Evolutionary conservation across 2,329 filamentous ascomycete species (phyloP).

Genomic region (Fusarium proliferatum): DNA sequence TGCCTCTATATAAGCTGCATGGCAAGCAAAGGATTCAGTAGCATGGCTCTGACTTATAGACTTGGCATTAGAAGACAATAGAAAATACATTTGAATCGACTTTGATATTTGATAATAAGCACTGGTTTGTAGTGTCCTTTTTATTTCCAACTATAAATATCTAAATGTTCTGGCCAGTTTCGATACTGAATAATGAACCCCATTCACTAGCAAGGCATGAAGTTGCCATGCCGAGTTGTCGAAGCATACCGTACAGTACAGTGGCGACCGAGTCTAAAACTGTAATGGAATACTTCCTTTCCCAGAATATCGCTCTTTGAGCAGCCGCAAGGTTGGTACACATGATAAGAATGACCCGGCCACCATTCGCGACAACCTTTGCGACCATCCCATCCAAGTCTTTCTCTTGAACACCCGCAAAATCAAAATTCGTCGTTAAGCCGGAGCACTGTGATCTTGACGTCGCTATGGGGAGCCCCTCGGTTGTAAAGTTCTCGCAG

Average conservation of each 20-base stretch:
- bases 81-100: not conserved
- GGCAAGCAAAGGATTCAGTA: not conserved
- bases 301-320: not conserved
- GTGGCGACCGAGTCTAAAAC: not conserved
- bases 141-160: not conserved
- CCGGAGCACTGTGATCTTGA: not conserved
- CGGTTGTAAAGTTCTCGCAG: not conserved
- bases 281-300: not conserved
- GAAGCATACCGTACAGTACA: not conserved
- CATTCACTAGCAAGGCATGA: not conserved
- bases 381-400: not conserved
- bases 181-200: not conserved
- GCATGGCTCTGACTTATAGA: not conserved
- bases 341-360: not conserved
- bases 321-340: not conserved
- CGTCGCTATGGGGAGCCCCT: not conserved
- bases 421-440: not conserved
- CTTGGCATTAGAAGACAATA: too few relatives aligned
- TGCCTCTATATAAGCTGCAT: not conserved
- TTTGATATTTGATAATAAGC: rapidly evolving
- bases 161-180: not conserved
- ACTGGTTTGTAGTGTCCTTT: too few relatives aligned
- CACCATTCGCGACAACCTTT: not conserved
- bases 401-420: not conserved
- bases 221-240: not conserved